A percentile compares a stretch with the other conserved stretches of the same genome.
Conservation (phyloP, 306 rosid species). For the Spatholobus suberectus region DNA sequence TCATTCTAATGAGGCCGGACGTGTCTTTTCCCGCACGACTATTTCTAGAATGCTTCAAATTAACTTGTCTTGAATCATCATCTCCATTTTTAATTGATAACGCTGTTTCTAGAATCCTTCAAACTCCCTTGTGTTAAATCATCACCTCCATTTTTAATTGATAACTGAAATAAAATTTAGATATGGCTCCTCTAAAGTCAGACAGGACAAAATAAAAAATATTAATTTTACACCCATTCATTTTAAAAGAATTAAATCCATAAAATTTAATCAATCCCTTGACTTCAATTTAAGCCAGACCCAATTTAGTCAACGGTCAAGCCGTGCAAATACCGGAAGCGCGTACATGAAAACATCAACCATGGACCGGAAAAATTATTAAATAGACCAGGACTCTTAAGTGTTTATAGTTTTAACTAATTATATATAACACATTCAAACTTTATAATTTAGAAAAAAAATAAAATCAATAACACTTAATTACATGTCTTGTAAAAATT, state of each 20-base stretch:
- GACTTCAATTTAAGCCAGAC: background rate
- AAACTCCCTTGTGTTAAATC: background rate
- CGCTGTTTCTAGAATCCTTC: constrained; percentile 6
- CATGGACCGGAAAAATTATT: constrained; percentile 11
- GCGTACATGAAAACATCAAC: constrained; percentile 33
- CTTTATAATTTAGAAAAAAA: too few relatives aligned
- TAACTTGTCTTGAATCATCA: background rate
- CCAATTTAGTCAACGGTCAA: constrained; percentile 31
- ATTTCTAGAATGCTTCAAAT: background rate
- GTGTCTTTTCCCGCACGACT: constrained; percentile 13
- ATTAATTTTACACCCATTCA: too few relatives aligned
- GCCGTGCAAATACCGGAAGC: constrained; percentile 39
- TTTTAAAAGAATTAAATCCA: too few relatives aligned
- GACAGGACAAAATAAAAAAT: too few relatives aligned
- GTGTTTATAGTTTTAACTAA: too few relatives aligned
- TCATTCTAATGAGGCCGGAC: background rate
- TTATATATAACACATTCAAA: too few relatives aligned
- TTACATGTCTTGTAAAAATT: too few relatives aligned
- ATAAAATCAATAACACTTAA: too few relatives aligned
- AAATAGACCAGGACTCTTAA: too few relatives aligned
- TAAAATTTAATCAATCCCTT: background rate
- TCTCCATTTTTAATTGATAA: background rate
- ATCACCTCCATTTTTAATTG: background rate
- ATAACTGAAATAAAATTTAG: background rate
- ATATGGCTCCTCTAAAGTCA: too few relatives aligned